Evolutionary conservation across 1,284 basidiomycete genomes (phyloP).

Genomic region (Tilletia walkeri): DNA sequence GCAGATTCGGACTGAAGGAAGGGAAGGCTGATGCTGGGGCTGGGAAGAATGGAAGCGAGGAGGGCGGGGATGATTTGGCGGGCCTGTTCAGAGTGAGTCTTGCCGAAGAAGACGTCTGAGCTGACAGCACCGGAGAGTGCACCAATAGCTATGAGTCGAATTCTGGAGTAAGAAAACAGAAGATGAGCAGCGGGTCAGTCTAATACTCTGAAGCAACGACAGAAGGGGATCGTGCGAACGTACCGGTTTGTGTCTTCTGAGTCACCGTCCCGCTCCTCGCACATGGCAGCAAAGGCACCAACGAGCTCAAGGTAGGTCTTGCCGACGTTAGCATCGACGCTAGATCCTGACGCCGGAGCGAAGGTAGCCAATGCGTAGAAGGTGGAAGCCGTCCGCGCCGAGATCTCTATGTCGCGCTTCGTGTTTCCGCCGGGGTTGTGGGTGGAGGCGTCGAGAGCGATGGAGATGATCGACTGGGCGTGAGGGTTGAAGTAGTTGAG

Average conservation of each 20-base stretch:
- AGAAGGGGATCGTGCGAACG: background rate
- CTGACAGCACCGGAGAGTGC: conserved; percentile 77
- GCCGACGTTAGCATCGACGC: conserved; percentile 68
- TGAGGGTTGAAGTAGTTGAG: conserved; percentile 76
- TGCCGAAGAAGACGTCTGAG: conserved; percentile 79
- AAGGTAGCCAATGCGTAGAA: conserved; percentile 91
- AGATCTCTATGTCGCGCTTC: conserved; percentile 73
- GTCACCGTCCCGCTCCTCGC: conserved; percentile 34
- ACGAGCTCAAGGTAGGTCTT: conserved; percentile 72
- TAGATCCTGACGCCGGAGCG: conserved; percentile 66
- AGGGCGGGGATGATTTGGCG: conserved; percentile 73
- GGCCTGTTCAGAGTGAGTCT: conserved; percentile 74
- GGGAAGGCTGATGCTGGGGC: conserved; percentile 62
- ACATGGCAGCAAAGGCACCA: conserved; percentile 67
- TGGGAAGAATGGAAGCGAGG: conserved; percentile 66
- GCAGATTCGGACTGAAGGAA: conserved; percentile 68
- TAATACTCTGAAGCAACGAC: too few relatives aligned
- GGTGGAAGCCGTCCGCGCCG: conserved; percentile 76
- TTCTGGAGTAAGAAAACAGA: conserved; percentile 60
- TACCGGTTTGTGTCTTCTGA: conserved; percentile 22
- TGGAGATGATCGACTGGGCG: conserved; percentile 72
- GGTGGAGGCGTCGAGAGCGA: conserved; percentile 66
- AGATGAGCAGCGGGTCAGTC: background rate
- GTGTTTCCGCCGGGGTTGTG: conserved; percentile 22
- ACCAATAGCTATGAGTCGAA: conserved; percentile 78